Conservation (phyloP, 2,329 filamentous ascomycete species). For the Claviceps sp. region DNA sequence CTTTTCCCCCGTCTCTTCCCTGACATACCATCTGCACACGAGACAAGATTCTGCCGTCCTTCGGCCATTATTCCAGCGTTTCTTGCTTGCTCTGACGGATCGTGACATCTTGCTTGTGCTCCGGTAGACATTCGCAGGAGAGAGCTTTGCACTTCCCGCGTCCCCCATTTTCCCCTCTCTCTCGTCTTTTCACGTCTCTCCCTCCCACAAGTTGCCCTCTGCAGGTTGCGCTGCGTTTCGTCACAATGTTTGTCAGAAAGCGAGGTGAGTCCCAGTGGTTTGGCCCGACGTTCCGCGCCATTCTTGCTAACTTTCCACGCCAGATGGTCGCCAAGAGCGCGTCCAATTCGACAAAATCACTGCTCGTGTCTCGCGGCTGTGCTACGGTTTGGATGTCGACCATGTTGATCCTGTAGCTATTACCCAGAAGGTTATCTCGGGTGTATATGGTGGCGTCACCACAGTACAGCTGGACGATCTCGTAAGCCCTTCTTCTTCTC, state of each 20-base stretch:
- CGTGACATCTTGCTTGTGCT: slow-evolving; percentile 12
- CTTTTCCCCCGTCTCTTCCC: slow-evolving; percentile 8
- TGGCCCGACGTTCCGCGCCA: background rate
- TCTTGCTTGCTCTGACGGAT: background rate
- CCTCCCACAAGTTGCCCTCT: slow-evolving; percentile 11
- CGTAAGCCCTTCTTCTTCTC: slow-evolving; percentile 34
- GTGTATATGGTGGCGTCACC: slow-evolving; percentile 96
- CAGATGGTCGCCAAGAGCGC: slow-evolving; percentile 98
- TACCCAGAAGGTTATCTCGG: slow-evolving; percentile 98
- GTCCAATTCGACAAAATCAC: slow-evolving; percentile 99
- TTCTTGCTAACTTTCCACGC: slow-evolving; percentile 15
- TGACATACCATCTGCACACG: too few species aligned
- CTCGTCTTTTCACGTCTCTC: background rate
- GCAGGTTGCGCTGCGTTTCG: slow-evolving; percentile 10
- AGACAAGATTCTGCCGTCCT: background rate
- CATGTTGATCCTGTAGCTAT: slow-evolving; percentile 97
- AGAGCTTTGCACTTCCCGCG: slow-evolving; percentile 12
- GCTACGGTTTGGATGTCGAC: slow-evolving; percentile 87
- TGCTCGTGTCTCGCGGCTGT: slow-evolving; percentile 89
- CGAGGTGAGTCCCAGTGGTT: slow-evolving; percentile 33
- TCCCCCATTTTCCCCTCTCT: slow-evolving; percentile 7
- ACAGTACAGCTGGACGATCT: slow-evolving; percentile 94
- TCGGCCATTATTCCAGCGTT: background rate
- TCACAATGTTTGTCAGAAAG: slow-evolving; percentile 50
- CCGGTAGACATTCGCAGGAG: slow-evolving; percentile 13